Evolutionary conservation across 805 yeast species (phyloP), one percentile per base, ranked within the genome.

Genomic region (Saccharomycopsis schoenii): DNA sequence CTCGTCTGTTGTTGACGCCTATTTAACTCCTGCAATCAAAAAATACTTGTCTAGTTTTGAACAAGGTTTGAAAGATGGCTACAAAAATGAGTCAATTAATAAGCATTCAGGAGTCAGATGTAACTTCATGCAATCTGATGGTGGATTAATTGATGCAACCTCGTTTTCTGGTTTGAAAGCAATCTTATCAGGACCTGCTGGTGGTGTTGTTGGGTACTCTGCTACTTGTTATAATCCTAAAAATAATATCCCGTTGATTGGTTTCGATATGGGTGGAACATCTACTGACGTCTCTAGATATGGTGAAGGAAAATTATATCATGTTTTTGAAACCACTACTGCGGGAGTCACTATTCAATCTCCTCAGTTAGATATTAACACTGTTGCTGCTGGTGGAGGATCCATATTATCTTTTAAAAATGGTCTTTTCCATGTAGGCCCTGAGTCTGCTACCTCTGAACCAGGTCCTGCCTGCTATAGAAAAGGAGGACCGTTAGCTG

Each of bases 71-170:
- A 72, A 72, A 24, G 80, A 82, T 55, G 83, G 83, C 0, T 71
- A 80, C 10, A 75, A 75, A 14, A 74, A 74, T 11, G 60, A 61
- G 61, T 67, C 73, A 61, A 63, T 64, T 69, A 60, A 40, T n/a
- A 58, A 69, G 14, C 65, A 69, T n/a, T 73, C 80, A 2, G 85
- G 85, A 4, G 81, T 80, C 51, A 75, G 77, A 63, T 81, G 89
- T 62, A 85, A 87, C 66, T 93, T 93, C 72, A 93, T 93, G 98
- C 97, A 93, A 73, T 88, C 96, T 12, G 97, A 93, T 71, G 98
- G 98, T 61, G 98, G 98, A 1, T 79, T 93, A 62, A 91, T 92
- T 24, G 90, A 90, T 60, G 91, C 94, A 68, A 77, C 83, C 24
- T 80, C 82, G 57, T 93, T 93, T 70, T 86, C 97, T 0, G 98